Evolutionary conservation across 306 rosid species (phyloP), one percentile per base, ranked within the genome.

Genomic region (Pterocarpus santalinus): DNA sequence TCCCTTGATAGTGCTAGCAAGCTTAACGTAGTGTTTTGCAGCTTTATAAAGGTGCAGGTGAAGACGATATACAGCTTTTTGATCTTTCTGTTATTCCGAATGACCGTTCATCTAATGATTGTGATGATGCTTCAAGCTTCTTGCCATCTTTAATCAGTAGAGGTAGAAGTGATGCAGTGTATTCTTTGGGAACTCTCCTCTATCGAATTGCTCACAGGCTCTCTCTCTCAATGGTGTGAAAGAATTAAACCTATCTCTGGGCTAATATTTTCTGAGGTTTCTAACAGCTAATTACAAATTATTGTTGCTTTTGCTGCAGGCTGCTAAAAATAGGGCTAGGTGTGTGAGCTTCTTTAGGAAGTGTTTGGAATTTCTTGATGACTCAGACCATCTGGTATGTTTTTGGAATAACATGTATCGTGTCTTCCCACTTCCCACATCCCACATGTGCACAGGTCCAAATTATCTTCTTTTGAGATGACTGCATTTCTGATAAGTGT

Each of bases 11-110:
- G 77, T 73, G 55, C 56, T 81, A 72, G 69, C 66, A 57, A 49
- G 61, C 43, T 81, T 80, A 76, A 73, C 81, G 38, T 65, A 7
- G 56, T 75, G 65, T 76, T 80, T 76, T 93, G 80, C 94, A 95
- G 99, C 97, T 95, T 68, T 90, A 92, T 83, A 95, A 95, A 89
- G 94, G 97, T 85, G 94, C 95, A 10, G 97, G 97, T 78, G 99
- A 95, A 88, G 94, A 95, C 88, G 92, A 85, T 36, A 95, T 95
- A 76, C 99, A 95, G 83, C 99, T 95, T 83, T 95, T 95, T 73
- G 97, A 95, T 89, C 95, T 95, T 75, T 90, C 99, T 75, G 87
- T 87, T 72, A 92, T 95, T 72, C 95, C 99, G 9, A 90, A 91
- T 79, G 80, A 76, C 83, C 84, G 75, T 76, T 88, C 98, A 60